These are phyloP conservation scores for Eutrema yunnanense DNA, from an alignment of 345 rosid species.

Conservation along the genomic window DNA sequence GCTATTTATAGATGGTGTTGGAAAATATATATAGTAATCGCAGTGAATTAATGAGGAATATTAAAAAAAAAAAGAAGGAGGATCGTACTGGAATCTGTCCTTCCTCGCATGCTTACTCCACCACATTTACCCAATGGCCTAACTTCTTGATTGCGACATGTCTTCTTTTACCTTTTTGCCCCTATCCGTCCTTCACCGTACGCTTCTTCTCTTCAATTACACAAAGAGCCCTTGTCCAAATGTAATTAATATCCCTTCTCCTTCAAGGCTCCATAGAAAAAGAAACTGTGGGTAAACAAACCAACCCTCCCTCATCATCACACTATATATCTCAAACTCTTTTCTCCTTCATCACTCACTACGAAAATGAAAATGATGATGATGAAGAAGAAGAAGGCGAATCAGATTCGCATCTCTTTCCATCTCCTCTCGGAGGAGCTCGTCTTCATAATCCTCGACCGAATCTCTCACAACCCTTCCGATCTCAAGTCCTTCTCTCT, in stretches of 20 bases:
- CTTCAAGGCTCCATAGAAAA: too few species aligned
- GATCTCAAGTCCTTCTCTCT: conserved; percentile 45
- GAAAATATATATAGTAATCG: too few species aligned
- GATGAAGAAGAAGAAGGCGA: conserved; percentile 25
- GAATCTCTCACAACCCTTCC: conserved; percentile 28
- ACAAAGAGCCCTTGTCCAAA: too few species aligned
- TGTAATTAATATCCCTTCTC: too few species aligned
- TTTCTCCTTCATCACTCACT: too few species aligned
- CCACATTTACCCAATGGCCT: conserved; percentile 22
- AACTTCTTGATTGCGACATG: conserved; percentile 24
- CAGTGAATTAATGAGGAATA: too few species aligned
- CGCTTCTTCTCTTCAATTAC: not conserved
- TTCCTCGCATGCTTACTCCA: conserved; percentile 37
- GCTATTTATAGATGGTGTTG: too few species aligned
- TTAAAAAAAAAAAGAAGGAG: too few species aligned
- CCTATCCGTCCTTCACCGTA: conserved; percentile 30
- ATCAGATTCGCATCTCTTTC: conserved; percentile 18
- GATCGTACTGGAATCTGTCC: conserved; percentile 30
- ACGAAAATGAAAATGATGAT: too few species aligned
- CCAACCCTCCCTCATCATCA: too few species aligned
- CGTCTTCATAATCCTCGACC: conserved; percentile 36
- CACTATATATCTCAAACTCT: too few species aligned
- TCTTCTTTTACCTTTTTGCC: conserved; percentile 16
- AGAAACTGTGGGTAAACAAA: too few species aligned
- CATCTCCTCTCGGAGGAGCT: conserved; percentile 39